These are phyloP conservation scores for Rhodotorula sp. DNA, from an alignment of 1,284 basidiomycete genomes.

Conservation along the genomic window DNA sequence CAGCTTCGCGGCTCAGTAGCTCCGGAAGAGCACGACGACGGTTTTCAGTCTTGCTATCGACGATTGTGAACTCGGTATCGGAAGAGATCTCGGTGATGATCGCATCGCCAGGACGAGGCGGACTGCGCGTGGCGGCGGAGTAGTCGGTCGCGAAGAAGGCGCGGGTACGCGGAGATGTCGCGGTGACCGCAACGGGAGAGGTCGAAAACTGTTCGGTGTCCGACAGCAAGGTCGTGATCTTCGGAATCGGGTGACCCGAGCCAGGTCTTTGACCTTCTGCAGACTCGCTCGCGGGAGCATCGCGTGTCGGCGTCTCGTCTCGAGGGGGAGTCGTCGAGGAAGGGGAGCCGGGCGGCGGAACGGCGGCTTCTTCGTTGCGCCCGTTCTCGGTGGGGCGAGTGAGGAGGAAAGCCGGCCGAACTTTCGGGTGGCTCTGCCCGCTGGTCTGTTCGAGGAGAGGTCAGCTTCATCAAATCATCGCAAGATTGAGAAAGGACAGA, in stretches of 20 bases:
- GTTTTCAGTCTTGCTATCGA: not conserved
- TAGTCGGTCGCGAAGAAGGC: constrained; percentile 20
- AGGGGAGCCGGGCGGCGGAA: constrained; percentile 4
- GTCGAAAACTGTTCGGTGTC: constrained; percentile 8
- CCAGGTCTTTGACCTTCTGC: not conserved
- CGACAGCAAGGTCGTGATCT: constrained; percentile 14
- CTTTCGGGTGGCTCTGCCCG: no score
- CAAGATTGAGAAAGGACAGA: not conserved
- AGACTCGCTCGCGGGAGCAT: not conserved
- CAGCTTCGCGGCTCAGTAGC: no score
- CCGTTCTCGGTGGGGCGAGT: constrained; percentile 11
- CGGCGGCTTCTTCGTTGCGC: constrained; percentile 8
- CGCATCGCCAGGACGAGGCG: constrained; percentile 12
- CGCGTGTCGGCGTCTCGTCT: not conserved
- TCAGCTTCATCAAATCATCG: no score
- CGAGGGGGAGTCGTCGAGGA: not conserved
- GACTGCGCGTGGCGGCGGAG: not conserved
- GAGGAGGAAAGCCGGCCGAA: constrained; percentile 5
- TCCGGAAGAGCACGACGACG: not conserved
- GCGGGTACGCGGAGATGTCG: constrained; percentile 22
- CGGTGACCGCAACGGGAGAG: constrained; percentile 14
- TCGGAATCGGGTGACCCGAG: not conserved
- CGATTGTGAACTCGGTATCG: constrained; percentile 6
- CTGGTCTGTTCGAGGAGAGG: no score
- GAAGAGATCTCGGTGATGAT: constrained; percentile 20